A percentile compares a stretch with the other conserved stretches of the same genome.
Conservation (phyloP, 2,329 filamentous ascomycete species). For the Calonectria pseudoreteaudii region DNA sequence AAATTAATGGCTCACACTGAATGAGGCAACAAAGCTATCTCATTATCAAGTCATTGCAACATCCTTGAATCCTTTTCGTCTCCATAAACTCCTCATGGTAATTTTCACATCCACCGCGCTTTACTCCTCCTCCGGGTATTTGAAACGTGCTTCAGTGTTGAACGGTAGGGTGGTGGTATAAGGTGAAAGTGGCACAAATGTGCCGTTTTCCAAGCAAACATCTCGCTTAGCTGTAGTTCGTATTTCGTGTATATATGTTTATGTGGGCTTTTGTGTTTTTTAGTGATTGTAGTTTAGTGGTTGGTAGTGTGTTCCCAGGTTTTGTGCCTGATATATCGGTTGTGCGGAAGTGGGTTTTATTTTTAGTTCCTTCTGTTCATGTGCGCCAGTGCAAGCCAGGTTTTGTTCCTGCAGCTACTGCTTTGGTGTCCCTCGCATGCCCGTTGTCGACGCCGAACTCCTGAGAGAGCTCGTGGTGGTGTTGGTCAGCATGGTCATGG, state of each 20-base stretch:
- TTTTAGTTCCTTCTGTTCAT: neutral
- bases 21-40: neutral
- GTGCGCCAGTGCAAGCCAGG: too few species aligned
- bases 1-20: neutral
- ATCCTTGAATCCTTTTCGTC: neutral
- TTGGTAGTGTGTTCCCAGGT: too few species aligned
- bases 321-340: too few species aligned
- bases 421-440: conserved; percentile 2
- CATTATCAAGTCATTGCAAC: neutral
- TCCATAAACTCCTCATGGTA: neutral
- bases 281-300: neutral
- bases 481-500: conserved; percentile 8
- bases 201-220: neutral
- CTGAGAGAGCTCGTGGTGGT: conserved; percentile 35
- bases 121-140: neutral
- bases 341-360: too few species aligned
- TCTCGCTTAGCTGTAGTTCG: neutral
- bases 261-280: neutral
- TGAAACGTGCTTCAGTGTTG: neutral
- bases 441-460: conserved; percentile 35
- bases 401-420: neutral
- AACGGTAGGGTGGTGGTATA: neutral
- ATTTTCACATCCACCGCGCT: neutral
- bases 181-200: neutral
- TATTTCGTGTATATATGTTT: neutral